A percentile compares a stretch with the other conserved stretches of the same genome.
phyloP scores from a whole-genome alignment of 345 rosid species.

The Isatis tinctoria region DNA sequence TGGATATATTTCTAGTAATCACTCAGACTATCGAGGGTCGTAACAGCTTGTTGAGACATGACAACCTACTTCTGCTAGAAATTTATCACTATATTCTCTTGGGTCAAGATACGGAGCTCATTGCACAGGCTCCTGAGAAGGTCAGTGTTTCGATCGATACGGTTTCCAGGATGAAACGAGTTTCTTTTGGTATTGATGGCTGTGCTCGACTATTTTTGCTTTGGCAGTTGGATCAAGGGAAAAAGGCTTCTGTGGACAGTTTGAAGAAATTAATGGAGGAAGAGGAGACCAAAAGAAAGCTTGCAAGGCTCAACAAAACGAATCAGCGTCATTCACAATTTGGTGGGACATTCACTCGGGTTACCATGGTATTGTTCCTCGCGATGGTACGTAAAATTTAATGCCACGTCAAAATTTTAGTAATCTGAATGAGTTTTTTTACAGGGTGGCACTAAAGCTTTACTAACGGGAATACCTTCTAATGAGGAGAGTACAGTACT shows the following conservation, averaged over 20 bases:
- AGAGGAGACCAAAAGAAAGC: conserved; percentile 63
- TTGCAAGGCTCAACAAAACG: conserved; percentile 41
- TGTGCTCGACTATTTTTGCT: conserved; percentile 2
- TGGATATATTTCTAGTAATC: conserved; percentile 66
- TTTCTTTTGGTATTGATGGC: neutral
- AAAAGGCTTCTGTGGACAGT: conserved; percentile 46
- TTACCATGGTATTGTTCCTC: conserved; percentile 58
- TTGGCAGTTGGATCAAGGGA: conserved; percentile 44
- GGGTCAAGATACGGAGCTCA: conserved; percentile 73
- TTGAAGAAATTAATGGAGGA: conserved; percentile 74
- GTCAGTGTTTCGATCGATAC: conserved; percentile 39
- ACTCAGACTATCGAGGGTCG: conserved; percentile 62
- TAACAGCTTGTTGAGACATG: conserved; percentile 61
- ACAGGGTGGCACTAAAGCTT: conserved; percentile 85
- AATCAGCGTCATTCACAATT: conserved; percentile 68
- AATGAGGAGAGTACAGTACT: conserved; percentile 33
- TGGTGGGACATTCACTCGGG: conserved; percentile 80
- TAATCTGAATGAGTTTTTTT: conserved; percentile 7
- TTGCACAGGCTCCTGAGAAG: conserved; percentile 52
- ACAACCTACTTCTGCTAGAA: conserved; percentile 79
- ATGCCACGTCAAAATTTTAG: neutral
- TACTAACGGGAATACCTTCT: conserved; percentile 60
- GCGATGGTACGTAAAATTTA: conserved; percentile 1
- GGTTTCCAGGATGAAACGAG: neutral
- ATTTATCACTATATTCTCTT: conserved; percentile 62